phyloP scores from a whole-genome alignment of 1,139 yeast species.

The Zygoascus meyerae region DNA sequence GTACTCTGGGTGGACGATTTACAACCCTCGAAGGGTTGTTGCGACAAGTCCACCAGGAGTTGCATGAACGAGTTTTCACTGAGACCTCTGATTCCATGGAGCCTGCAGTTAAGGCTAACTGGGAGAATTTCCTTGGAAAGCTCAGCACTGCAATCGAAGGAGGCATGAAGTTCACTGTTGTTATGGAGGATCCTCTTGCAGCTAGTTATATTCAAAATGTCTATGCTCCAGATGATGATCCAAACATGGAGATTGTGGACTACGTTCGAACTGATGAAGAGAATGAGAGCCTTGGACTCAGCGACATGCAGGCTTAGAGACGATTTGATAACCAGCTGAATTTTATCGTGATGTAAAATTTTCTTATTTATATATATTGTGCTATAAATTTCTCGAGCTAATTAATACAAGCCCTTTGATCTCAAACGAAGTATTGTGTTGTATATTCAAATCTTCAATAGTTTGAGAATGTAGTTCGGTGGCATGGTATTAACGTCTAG shows the following conservation, averaged over 20 bases:
- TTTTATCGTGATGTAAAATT: neutral
- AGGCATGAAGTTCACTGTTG: constrained; percentile 71
- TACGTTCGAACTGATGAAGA: constrained; percentile 79
- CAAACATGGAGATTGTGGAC: constrained; percentile 87
- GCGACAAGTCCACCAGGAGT: constrained; percentile 82
- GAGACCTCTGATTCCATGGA: constrained; percentile 93
- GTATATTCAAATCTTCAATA: too few relatives aligned
- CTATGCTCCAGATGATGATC: constrained; percentile 96
- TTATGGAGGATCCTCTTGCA: constrained; percentile 92
- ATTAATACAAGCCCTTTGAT: neutral
- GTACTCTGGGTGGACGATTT: constrained; percentile 96
- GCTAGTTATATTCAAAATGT: constrained; percentile 94
- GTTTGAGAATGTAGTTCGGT: too few relatives aligned
- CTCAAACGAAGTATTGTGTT: neutral
- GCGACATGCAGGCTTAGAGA: constrained; percentile 55
- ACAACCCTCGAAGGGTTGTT: constrained; percentile 94
- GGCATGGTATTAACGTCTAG: constrained; percentile 19
- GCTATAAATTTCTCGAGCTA: too few relatives aligned
- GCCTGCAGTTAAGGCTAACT: constrained; percentile 61
- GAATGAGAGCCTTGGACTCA: constrained; percentile 87
- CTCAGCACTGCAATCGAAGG: constrained; percentile 83
- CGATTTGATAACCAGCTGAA: neutral
- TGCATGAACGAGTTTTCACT: constrained; percentile 76
- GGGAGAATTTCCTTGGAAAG: constrained; percentile 73
- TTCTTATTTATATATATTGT: too few relatives aligned